Conservation (phyloP, 23 red algal genomes). For the Gracilaria domingensis region DNA sequence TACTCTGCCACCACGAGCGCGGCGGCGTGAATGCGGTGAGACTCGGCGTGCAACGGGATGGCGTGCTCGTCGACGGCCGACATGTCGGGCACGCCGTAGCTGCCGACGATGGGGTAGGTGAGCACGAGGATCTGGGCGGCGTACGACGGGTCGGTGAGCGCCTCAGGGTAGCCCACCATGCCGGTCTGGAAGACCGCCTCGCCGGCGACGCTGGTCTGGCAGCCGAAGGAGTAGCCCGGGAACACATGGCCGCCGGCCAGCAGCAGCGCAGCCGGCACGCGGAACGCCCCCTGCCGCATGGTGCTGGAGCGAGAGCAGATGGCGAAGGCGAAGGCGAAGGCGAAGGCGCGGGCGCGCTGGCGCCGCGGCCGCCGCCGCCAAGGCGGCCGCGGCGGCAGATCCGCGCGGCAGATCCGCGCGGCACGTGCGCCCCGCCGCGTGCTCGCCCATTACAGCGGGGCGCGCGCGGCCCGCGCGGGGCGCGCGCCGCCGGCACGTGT, state of each 20-base stretch:
- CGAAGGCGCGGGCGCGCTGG: no score
- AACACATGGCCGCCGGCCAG: constrained; percentile 57
- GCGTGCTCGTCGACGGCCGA: constrained; percentile 36
- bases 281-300: constrained; percentile 32
- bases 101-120: constrained; percentile 95
- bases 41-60: constrained; percentile 74
- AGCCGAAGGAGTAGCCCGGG: constrained; percentile 87
- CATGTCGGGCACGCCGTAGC: constrained; percentile 91
- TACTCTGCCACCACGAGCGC: constrained; percentile 90
- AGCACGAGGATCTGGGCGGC: constrained; percentile 89
- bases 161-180: constrained; percentile 98
- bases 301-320: no score
- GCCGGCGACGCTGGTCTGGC: constrained; percentile 56
- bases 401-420: neutral
- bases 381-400: no score
- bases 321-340: no score
- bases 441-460: neutral
- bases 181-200: constrained; percentile 99
- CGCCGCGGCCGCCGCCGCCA: no score
- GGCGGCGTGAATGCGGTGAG: constrained; percentile 76
- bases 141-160: constrained; percentile 98
- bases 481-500: neutral
- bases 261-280: constrained; percentile 47
- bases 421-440: neutral
- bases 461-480: neutral